These are phyloP conservation scores for Lepidium campestre DNA, from an alignment of 441 rosid species.

Conservation along the genomic window DNA sequence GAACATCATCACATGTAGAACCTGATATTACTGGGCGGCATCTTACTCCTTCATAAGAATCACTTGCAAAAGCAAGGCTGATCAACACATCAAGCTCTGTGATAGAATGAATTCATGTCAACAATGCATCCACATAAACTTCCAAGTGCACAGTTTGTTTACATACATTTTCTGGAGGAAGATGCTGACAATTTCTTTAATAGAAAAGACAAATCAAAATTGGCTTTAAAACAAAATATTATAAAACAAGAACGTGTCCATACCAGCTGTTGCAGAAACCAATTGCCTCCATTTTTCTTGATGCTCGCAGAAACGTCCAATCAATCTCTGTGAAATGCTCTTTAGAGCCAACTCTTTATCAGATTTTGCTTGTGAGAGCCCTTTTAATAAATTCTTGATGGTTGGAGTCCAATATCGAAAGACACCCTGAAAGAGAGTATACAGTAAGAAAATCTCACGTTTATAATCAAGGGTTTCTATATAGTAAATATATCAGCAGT, in stretches of 20 bases:
- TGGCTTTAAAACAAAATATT: neutral
- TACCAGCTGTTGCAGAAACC: constrained; percentile 82
- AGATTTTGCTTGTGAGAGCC: constrained; percentile 78
- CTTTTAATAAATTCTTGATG: constrained; percentile 64
- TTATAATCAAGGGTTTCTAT: neutral
- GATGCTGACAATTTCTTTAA: neutral
- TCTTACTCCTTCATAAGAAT: constrained; percentile 78
- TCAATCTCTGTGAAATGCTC: constrained; percentile 72
- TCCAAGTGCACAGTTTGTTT: neutral
- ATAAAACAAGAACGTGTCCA: constrained; percentile 12
- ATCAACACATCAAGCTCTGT: constrained; percentile 94
- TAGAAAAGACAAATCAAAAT: neutral
- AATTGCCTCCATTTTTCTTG: constrained; percentile 80
- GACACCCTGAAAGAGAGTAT: constrained; percentile 56
- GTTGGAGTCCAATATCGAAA: constrained; percentile 38
- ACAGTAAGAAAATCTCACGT: neutral
- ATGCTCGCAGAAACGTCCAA: constrained; percentile 66
- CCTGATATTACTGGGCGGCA: constrained; percentile 62
- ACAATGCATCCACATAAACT: neutral
- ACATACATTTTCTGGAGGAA: neutral
- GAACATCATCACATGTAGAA: constrained; percentile 45
- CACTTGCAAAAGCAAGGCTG: constrained; percentile 83
- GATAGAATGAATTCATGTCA: constrained; percentile 23
- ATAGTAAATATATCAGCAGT: constrained; percentile 8
- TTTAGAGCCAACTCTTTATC: constrained; percentile 73